These are phyloP conservation scores for Aspergillus baeticus DNA, from an alignment of 495 filamentous ascomycete genomes.

Conservation along the genomic window DNA sequence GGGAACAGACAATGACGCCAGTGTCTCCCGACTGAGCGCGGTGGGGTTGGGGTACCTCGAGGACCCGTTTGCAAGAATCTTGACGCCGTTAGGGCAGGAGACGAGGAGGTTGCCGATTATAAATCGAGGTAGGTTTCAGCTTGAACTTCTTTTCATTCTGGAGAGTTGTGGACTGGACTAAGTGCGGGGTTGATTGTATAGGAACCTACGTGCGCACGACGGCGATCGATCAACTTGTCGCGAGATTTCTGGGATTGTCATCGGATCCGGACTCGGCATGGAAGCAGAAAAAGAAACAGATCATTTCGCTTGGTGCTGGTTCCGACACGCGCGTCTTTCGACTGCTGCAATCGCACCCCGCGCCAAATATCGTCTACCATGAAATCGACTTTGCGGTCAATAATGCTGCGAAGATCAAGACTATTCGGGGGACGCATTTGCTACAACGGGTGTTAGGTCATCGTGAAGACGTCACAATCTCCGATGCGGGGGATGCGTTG, in stretches of 20 bases:
- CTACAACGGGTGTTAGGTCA: conserved; percentile 29
- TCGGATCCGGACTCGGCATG: conserved; percentile 9
- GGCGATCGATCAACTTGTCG: conserved; percentile 79
- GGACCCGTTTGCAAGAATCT: conserved; percentile 71
- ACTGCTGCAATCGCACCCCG: conserved; percentile 44
- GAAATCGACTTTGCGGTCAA: conserved; percentile 88
- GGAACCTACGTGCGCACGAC: conserved; percentile 93
- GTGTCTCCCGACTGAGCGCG: conserved; percentile 82
- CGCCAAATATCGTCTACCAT: conserved; percentile 66
- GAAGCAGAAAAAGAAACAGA: conserved; percentile 59
- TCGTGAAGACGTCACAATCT: conserved; percentile 31
- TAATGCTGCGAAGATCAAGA: conserved; percentile 59
- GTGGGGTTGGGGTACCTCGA: conserved; percentile 83
- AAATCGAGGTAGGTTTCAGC: conserved; percentile 67
- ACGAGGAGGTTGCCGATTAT: conserved; percentile 79
- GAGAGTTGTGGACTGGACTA: background rate
- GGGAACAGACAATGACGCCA: conserved; percentile 88
- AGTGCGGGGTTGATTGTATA: conserved; percentile 25
- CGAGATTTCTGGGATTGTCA: conserved; percentile 58
- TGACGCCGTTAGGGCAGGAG: conserved; percentile 51
- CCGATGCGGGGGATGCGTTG: conserved; percentile 39
- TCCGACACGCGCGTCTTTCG: conserved; percentile 88
- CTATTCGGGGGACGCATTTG: conserved; percentile 44
- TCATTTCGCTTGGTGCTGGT: conserved; percentile 90
- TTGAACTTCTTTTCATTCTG: background rate